phyloP scores from a whole-genome alignment of 805 yeast species.

The Myxozyma vanderwaltii region DNA sequence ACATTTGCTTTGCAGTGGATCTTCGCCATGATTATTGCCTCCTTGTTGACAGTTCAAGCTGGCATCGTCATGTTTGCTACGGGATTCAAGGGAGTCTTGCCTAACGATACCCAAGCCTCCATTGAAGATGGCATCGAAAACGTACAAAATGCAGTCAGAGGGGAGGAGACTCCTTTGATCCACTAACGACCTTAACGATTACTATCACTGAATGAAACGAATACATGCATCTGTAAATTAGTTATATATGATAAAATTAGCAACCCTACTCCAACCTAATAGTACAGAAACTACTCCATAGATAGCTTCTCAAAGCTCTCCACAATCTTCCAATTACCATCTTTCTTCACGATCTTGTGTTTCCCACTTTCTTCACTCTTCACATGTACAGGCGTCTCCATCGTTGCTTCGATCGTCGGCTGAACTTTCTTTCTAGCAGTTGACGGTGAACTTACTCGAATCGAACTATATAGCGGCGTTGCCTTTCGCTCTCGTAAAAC shows the following conservation, averaged over 20 bases:
- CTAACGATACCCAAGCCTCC: neutral
- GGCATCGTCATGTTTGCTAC: constrained; percentile 45
- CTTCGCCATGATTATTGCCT: constrained; percentile 71
- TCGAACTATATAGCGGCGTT: constrained; percentile 12
- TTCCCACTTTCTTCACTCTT: neutral
- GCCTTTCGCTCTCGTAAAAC: constrained; percentile 13
- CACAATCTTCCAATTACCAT: neutral
- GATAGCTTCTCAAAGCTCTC: neutral
- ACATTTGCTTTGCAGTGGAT: constrained; percentile 83
- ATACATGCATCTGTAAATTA: neutral
- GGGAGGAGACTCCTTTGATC: constrained; percentile 10
- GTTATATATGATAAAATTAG: no score
- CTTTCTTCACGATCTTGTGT: constrained; percentile 2
- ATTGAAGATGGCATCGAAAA: constrained; percentile 1
- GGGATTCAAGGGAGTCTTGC: constrained; percentile 12
- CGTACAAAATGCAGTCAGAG: constrained; percentile 11
- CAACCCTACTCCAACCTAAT: no score
- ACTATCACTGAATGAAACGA: neutral
- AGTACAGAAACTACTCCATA: neutral
- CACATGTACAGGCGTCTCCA: neutral
- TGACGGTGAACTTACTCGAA: constrained; percentile 4
- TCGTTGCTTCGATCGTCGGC: neutral
- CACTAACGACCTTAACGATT: no score
- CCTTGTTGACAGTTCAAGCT: constrained; percentile 55
- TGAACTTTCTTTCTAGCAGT: neutral